phyloP scores from a whole-genome alignment of 2,329 filamentous ascomycete genomes.

The Cladophialophora yegresii region DNA sequence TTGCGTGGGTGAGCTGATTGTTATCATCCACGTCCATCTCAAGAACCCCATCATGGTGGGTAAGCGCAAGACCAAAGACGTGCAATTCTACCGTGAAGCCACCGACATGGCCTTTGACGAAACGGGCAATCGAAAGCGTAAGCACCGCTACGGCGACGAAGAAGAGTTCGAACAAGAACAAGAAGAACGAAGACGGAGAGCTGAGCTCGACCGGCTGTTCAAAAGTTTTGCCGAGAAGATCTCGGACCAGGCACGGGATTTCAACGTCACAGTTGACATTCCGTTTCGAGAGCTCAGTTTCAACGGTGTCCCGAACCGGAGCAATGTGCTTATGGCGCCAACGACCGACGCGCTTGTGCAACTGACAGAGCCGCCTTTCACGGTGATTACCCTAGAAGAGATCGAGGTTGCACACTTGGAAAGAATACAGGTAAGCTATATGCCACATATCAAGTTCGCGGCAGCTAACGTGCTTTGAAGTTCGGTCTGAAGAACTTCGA shows the following conservation, averaged over 20 bases:
- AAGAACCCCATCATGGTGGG: constrained; percentile 98
- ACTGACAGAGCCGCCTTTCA: constrained; percentile 93
- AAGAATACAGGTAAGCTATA: constrained; percentile 66
- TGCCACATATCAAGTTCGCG: neutral
- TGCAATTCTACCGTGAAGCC: constrained; percentile 96
- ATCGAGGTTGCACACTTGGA: constrained; percentile 96
- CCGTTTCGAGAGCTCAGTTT: constrained; percentile 96
- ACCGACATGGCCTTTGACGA: constrained; percentile 99
- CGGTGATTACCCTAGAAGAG: constrained; percentile 91
- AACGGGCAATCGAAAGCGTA: constrained; percentile 95
- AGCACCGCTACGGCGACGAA: constrained; percentile 96
- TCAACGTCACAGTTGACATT: constrained; percentile 91
- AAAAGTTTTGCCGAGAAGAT: constrained; percentile 97
- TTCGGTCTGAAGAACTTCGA: constrained; percentile 99
- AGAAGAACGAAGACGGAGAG: constrained; percentile 85
- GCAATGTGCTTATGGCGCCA: constrained; percentile 92
- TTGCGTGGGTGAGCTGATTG: constrained; percentile 91
- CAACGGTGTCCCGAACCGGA: constrained; percentile 92
- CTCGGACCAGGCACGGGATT: constrained; percentile 87
- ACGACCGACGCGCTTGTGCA: constrained; percentile 97
- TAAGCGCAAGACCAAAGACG: constrained; percentile 98
- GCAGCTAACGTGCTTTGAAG: constrained; percentile 47
- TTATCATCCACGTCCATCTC: constrained; percentile 95
- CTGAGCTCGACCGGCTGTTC: constrained; percentile 93
- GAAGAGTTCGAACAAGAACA: constrained; percentile 99